Evolutionary conservation across 2,329 filamentous ascomycete species (phyloP), one percentile per base, ranked within the genome.

Genomic region (Delphinella strobiligena): DNA sequence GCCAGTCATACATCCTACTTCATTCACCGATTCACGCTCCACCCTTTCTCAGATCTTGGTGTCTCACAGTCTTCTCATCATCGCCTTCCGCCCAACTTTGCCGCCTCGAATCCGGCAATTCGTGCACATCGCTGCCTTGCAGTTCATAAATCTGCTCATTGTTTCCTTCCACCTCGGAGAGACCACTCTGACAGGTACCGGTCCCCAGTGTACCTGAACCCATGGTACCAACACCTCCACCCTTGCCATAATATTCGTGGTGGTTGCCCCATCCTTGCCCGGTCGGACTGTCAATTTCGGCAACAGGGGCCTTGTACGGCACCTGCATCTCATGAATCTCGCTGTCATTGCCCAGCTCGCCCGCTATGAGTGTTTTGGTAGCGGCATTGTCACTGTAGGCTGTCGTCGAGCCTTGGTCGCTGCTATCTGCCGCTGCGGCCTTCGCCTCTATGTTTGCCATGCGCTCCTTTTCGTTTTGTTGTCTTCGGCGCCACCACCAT

Each of bases 241-340:
- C 32, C 40, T 45, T 44, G 14, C 46, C 49, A 19, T 43, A 40
- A n/a, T 40, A 37, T 16, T 44, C 47, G 18, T 43, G 45, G 30
- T 45, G 45, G 8, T n/a, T n/a, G n/a, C n/a, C n/a, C n/a, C n/a
- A n/a, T n/a, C n/a, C n/a, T n/a, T n/a, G n/a, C n/a, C 43, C 45
- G 12, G 39, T 30, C 16, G 49, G 47, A 37, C 51, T 51, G 31
- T 55, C 55, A 48, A 59, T 49, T 46, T 58, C 55, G 32, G 52
- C 47, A 14, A 50, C 43, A 17, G 37, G 31, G 10, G 43, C 43
- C 35, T 52, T 52, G 29, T 53, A 47, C 12, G 52, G 47, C 4
- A 50, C 49, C 19, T 46, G 51, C 15, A 57, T 45, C 43, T 61
- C 56, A 42, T 59, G 53, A 32, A 60, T 52, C 31, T 57, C 53